Conservation (phyloP, 495 filamentous ascomycete species). For the Trypethelium eluteriae region DNA sequence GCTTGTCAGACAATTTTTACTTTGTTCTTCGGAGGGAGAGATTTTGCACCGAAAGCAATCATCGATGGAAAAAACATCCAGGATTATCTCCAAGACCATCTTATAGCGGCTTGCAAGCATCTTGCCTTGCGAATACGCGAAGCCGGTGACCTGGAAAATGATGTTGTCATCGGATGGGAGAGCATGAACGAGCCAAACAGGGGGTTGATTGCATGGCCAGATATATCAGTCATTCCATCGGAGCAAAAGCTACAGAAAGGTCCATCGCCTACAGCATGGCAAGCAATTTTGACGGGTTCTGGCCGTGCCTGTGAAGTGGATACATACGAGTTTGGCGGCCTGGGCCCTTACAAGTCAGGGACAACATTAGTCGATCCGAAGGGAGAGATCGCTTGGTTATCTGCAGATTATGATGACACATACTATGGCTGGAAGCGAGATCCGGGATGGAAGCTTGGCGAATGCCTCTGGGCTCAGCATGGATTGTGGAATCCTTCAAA, state of each 20-base stretch:
- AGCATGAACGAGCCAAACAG: conserved; percentile 90
- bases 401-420: conserved; percentile 65
- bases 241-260: conserved; percentile 92
- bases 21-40: conserved; percentile 83
- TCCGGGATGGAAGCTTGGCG: conserved; percentile 78
- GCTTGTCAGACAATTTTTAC: conserved; percentile 89
- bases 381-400: conserved; percentile 74
- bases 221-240: conserved; percentile 70
- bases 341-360: conserved; percentile 86
- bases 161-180: conserved; percentile 91
- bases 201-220: conserved; percentile 77
- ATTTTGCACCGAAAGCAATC: conserved; percentile 92
- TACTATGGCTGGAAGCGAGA: conserved; percentile 88
- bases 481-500: conserved; percentile 83
- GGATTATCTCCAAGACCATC: conserved; percentile 87
- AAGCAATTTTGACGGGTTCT: conserved; percentile 82
- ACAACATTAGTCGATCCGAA: conserved; percentile 77
- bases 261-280: conserved; percentile 89
- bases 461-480: conserved; percentile 95
- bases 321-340: conserved; percentile 86
- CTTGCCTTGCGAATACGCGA: conserved; percentile 80
- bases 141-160: conserved; percentile 78
- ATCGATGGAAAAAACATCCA: conserved; percentile 94
- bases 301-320: conserved; percentile 82
- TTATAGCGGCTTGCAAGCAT: conserved; percentile 67